Conservation (phyloP, 805 yeast species). For the Cyberlindnera subsufficiens region DNA sequence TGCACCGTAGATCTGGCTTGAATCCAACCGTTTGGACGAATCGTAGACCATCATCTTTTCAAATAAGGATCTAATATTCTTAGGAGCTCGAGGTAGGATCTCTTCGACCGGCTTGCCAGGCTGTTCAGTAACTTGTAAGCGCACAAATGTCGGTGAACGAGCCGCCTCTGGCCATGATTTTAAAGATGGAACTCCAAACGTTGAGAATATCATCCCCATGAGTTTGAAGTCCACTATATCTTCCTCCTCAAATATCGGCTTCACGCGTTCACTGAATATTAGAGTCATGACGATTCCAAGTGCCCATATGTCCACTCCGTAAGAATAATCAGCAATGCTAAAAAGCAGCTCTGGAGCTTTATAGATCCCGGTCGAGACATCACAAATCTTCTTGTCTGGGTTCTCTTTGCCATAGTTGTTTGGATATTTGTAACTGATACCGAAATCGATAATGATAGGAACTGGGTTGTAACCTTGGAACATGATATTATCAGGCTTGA, state of each 20-base stretch:
- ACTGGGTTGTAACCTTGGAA: slow-evolving; percentile 30
- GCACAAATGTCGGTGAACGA: slow-evolving; percentile 29
- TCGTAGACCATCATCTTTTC: slow-evolving; percentile 39
- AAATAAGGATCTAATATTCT: slow-evolving; percentile 26
- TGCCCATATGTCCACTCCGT: slow-evolving; percentile 67
- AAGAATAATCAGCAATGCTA: slow-evolving; percentile 48
- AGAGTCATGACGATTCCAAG: slow-evolving; percentile 57
- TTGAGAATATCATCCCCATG: slow-evolving; percentile 44
- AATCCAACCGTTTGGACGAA: slow-evolving; percentile 27
- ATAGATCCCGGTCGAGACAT: slow-evolving; percentile 58
- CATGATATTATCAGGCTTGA: slow-evolving; percentile 77
- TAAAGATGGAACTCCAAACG: slow-evolving; percentile 59
- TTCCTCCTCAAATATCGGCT: slow-evolving; percentile 31
- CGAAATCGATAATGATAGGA: slow-evolving; percentile 37
- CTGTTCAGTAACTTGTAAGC: slow-evolving; percentile 22
- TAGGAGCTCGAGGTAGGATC: slow-evolving; percentile 32
- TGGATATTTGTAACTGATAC: slow-evolving; percentile 31
- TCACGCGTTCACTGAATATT: slow-evolving; percentile 36
- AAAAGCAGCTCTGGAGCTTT: slow-evolving; percentile 72
- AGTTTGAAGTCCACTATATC: slow-evolving; percentile 53
- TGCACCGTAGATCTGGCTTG: slow-evolving; percentile 18
- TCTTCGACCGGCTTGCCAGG: slow-evolving; percentile 14
- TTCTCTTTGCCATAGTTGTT: slow-evolving; percentile 61
- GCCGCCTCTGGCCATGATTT: slow-evolving; percentile 38
- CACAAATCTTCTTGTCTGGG: slow-evolving; percentile 36